Evolutionary conservation across 495 filamentous ascomycete genomes (phyloP), one percentile per base, ranked within the genome.

Genomic region (Neurospora sp.): DNA sequence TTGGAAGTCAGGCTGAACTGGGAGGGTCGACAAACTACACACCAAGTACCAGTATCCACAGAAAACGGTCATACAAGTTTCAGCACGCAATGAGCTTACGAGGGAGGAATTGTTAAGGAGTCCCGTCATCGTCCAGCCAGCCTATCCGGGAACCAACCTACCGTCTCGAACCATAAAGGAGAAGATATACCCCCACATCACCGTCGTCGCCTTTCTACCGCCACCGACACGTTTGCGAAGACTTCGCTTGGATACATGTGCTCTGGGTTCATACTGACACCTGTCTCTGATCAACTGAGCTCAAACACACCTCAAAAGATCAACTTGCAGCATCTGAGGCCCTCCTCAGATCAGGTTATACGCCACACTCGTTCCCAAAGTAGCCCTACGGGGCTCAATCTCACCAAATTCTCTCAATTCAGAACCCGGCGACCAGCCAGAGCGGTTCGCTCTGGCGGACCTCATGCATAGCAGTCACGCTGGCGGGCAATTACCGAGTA

Each of bases 391-490:
- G 83, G 84, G 84, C 84, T 80, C 80, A 77, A 70, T 75, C 80
- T 75, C 74, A 79, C 77, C 83, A 82, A 84, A 85, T 85, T 84
- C 80, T 85, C 81, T 83, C 84, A 75, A 81, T 84, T 81, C 84
- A 86, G 81, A 84, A 75, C 82, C 83, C 84, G 85, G 87, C 86
- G 85, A 86, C 85, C 88, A 89, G 88, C 88, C 87, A 87, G 87
- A 87, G 88, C 88, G 87, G 85, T 82, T 84, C 86, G 88, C 87
- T 91, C 88, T 90, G 89, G 89, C 88, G 87, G 89, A 86, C 87
- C 87, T 86, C 88, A 91, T 91, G 89, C 84, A 83, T 88, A 82
- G 85, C 85, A 84, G 88, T 84, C 87, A 89, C 85, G 79, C 87
- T 90, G 88, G 88, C 88, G 86, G 83, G 85, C 83, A 87, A 88